These are phyloP conservation scores for Aspergillus ruber DNA, from an alignment of 2,329 filamentous ascomycete species.

Conservation along the genomic window DNA sequence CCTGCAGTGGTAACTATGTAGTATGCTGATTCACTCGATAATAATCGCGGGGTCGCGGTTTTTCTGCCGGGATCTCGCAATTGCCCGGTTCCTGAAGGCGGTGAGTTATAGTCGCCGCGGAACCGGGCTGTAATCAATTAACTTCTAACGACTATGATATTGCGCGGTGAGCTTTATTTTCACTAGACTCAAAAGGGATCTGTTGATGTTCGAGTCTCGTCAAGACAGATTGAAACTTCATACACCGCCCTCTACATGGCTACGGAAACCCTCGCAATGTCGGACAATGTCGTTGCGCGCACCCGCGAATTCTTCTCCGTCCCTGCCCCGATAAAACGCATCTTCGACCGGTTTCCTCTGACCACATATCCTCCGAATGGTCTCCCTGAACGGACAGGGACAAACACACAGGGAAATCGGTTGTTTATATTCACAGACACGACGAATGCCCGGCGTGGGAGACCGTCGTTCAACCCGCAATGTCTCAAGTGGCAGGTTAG, in stretches of 20 bases:
- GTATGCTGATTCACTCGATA: neutral
- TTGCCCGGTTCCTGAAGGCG: neutral
- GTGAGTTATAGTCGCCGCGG: neutral
- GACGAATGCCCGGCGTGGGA: conserved; percentile 53
- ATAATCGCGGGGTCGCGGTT: neutral
- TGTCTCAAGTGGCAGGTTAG: conserved; percentile 95
- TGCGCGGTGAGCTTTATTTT: neutral
- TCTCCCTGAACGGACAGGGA: conserved; percentile 59
- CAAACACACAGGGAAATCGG: conserved; percentile 44
- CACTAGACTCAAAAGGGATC: neutral
- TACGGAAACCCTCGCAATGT: conserved; percentile 19
- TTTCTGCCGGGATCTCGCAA: neutral
- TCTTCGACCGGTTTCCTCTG: conserved; percentile 83
- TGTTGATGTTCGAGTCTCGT: neutral
- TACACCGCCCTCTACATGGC: conserved; percentile 15
- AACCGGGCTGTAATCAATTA: neutral
- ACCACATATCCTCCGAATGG: conserved; percentile 67
- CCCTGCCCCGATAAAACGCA: conserved; percentile 67
- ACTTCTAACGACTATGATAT: neutral
- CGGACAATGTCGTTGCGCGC: conserved; percentile 16
- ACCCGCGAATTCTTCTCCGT: conserved; percentile 33
- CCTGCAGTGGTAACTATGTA: neutral
- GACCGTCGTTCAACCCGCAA: conserved; percentile 80
- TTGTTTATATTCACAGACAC: conserved; percentile 72
- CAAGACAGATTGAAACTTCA: neutral